A percentile compares a stretch with the other conserved stretches of the same genome.
These are phyloP conservation scores for Linnemannia hyalina DNA, from an alignment of 192 early-diverging fungal species.

Conservation along the genomic window DNA sequence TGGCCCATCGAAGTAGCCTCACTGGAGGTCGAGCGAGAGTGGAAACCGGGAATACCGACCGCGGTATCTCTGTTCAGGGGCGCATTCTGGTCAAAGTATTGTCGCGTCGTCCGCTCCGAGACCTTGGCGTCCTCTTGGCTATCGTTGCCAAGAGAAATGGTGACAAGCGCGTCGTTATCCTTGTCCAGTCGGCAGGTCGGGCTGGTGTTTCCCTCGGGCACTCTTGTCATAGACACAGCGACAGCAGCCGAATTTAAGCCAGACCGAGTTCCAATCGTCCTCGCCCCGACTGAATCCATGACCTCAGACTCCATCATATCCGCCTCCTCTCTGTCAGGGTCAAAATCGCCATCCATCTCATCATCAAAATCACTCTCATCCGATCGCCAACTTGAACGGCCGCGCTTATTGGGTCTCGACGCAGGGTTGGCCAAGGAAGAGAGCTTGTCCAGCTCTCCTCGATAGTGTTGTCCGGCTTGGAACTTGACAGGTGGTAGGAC, in stretches of 20 bases:
- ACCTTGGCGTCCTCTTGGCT: background rate
- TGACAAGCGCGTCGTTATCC: background rate
- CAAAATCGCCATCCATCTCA: background rate
- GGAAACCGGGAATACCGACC: background rate
- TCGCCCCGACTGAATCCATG: background rate
- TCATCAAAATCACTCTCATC: background rate
- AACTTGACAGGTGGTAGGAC: background rate
- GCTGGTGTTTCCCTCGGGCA: background rate
- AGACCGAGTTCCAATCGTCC: background rate
- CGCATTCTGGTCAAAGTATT: background rate
- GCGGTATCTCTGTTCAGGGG: background rate
- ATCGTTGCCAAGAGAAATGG: background rate
- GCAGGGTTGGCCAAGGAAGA: background rate
- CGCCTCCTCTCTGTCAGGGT: background rate
- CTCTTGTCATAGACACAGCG: background rate
- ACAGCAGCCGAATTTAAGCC: background rate
- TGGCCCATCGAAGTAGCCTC: background rate
- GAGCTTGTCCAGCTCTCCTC: background rate
- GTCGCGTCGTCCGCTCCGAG: background rate
- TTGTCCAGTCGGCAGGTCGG: background rate
- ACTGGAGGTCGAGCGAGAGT: background rate
- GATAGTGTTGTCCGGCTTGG: background rate
- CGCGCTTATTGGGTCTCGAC: background rate
- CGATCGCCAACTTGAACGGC: background rate
- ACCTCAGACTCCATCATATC: background rate